phyloP scores from a whole-genome alignment of 371 early-diverging fungal species.

The Haplosporangium sp. region DNA sequence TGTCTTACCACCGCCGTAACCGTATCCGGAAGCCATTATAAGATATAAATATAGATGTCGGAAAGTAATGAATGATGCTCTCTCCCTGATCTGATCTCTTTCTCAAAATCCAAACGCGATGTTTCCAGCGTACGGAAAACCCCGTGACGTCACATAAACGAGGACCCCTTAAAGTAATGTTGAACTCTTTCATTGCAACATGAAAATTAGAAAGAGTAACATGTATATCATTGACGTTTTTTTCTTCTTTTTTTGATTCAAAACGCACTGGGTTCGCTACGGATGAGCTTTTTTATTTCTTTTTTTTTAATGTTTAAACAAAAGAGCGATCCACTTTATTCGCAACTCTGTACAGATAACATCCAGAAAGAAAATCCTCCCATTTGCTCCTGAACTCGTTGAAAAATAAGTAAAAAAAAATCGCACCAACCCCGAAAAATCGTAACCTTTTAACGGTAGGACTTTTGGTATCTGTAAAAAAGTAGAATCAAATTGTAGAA shows the following conservation, averaged over 20 bases:
- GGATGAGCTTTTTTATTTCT: conserved; percentile 20
- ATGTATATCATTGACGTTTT: not conserved
- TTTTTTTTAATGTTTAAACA: not conserved
- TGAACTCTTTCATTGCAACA: not conserved
- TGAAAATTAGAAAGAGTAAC: not conserved
- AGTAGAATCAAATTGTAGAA: not conserved
- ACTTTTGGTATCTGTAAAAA: conserved; percentile 53
- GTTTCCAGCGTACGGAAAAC: not conserved
- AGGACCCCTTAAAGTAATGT: no score
- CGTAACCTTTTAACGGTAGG: conserved; percentile 49
- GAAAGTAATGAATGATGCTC: conserved; percentile 8
- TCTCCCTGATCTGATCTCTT: not conserved
- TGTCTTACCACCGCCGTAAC: conserved; percentile 59
- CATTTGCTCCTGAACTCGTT: conserved; percentile 9
- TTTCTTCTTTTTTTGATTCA: not conserved
- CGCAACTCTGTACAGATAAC: conserved; percentile 13
- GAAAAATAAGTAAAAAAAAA: conserved; percentile 16
- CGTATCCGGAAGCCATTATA: conserved; percentile 62
- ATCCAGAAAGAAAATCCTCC: conserved; percentile 7
- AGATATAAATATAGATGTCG: conserved; percentile 6
- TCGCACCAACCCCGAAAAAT: conserved; percentile 31
- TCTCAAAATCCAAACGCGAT: not conserved
- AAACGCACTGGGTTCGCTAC: conserved; percentile 18
- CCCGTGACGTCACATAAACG: not conserved
- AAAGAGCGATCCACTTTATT: conserved; percentile 8